Conservation (phyloP, 148 eudicot genomes). For the Rhododendron mucronatum region DNA sequence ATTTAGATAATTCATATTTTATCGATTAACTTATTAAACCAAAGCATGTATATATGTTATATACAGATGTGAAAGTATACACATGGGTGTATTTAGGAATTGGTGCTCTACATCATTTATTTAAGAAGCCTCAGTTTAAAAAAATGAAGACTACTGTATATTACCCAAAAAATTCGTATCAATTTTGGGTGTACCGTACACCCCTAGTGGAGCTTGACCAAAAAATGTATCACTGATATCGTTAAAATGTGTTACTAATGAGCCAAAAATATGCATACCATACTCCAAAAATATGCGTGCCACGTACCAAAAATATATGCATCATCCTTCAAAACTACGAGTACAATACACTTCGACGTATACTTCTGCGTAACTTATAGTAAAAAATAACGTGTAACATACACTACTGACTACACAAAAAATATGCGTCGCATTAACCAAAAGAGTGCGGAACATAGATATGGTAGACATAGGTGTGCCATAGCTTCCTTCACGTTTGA, state of each 20-base stretch:
- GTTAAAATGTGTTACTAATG: not conserved
- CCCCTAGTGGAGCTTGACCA: not conserved
- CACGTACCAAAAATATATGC: not conserved
- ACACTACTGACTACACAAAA: not conserved
- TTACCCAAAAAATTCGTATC: not conserved
- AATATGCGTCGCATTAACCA: not conserved
- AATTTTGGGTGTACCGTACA: not conserved
- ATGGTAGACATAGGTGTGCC: not conserved
- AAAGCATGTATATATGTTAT: not conserved
- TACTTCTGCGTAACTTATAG: not conserved
- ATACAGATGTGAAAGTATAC: not conserved
- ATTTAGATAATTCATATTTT: not conserved
- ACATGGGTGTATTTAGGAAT: not conserved
- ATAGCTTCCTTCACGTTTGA: not conserved
- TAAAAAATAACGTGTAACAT: not conserved
- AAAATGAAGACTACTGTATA: not conserved
- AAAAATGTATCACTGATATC: not conserved
- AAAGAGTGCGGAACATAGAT: not conserved
- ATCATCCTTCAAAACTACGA: not conserved
- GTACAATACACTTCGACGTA: not conserved
- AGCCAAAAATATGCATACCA: not conserved
- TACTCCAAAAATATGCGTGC: not conserved
- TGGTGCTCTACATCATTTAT: not conserved
- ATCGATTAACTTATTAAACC: not conserved
- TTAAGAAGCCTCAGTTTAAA: not conserved